Percentiles rank a stretch among this genome's conserved stretches.
Evolutionary conservation across 1,139 yeast species (phyloP).

Genomic region (Arxiozyma telluris): DNA sequence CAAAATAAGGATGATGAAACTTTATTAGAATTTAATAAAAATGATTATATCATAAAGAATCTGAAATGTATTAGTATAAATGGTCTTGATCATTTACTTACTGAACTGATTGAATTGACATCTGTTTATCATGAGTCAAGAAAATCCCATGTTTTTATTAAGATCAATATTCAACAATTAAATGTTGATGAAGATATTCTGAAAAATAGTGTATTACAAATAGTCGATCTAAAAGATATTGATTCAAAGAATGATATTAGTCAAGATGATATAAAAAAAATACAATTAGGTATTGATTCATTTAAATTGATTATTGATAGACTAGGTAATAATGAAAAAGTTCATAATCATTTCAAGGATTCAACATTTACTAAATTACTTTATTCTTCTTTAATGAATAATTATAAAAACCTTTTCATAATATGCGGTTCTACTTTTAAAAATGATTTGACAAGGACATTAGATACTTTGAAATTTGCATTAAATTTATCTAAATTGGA

Average conservation of each 20-base stretch:
- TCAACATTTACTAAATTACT: conserved; percentile 75
- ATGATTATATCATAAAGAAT: conserved; percentile 21
- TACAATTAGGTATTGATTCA: conserved; percentile 68
- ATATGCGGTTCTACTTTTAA: conserved; percentile 69
- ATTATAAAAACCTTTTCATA: conserved; percentile 70
- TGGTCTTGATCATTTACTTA: conserved; percentile 42
- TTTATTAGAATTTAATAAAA: conserved; percentile 3
- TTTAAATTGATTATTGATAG: conserved; percentile 78
- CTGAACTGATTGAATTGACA: conserved; percentile 48
- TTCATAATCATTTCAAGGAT: conserved; percentile 55
- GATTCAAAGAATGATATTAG: conserved; percentile 70
- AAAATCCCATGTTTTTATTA: conserved; percentile 75
- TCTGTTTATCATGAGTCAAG: conserved; percentile 56
- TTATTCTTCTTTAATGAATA: conserved; percentile 83
- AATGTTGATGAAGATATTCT: conserved; percentile 35
- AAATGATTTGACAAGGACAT: conserved; percentile 55
- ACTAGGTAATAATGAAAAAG: conserved; percentile 52
- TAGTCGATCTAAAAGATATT: conserved; percentile 81
- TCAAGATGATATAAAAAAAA: conserved; percentile 76
- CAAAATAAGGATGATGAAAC: conserved; percentile 11
- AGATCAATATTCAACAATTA: conserved; percentile 51
- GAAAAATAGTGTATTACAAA: conserved; percentile 37
- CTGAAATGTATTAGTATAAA: conserved; percentile 5
- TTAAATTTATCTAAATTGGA: conserved; percentile 65
- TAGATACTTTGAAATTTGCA: conserved; percentile 75